Evolutionary conservation across 1,139 yeast species (phyloP).

Genomic region (Yamadazyma diospyri): DNA sequence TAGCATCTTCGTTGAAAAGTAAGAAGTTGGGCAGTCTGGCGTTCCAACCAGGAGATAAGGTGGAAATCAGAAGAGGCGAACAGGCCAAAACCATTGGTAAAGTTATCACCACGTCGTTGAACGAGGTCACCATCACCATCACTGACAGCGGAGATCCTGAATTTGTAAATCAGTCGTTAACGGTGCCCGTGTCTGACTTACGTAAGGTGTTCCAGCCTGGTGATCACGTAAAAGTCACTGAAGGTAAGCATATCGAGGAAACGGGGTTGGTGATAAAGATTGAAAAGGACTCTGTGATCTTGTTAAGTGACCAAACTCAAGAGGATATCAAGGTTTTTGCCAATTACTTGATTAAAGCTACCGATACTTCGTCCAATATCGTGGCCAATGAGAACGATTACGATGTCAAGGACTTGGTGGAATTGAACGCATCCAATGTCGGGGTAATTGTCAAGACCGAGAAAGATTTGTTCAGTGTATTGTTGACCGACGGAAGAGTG

Average conservation of each 20-base stretch:
- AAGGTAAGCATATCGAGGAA: conserved; percentile 89
- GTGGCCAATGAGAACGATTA: conserved; percentile 56
- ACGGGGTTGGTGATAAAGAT: conserved; percentile 90
- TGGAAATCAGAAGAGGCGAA: conserved; percentile 89
- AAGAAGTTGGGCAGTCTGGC: conserved; percentile 36
- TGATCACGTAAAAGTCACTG: conserved; percentile 91
- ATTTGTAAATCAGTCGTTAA: conserved; percentile 46
- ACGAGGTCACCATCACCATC: conserved; percentile 59
- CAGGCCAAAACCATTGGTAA: conserved; percentile 86
- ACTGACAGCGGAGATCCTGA: conserved; percentile 51
- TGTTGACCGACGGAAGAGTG: conserved; percentile 80
- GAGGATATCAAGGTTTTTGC: conserved; percentile 91
- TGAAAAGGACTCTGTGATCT: conserved; percentile 79
- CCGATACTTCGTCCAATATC: conserved; percentile 55
- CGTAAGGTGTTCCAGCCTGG: conserved; percentile 87
- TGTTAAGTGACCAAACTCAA: conserved; percentile 84
- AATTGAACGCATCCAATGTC: conserved; percentile 78
- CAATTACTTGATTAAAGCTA: conserved; percentile 76
- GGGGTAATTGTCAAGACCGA: conserved; percentile 92
- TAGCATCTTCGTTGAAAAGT: conserved; percentile 78
- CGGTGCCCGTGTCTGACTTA: conserved; percentile 74
- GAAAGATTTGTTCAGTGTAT: conserved; percentile 76
- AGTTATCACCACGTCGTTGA: conserved; percentile 63
- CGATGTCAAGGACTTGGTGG: conserved; percentile 87
- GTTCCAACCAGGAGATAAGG: conserved; percentile 93